Evolutionary conservation across 2,329 filamentous ascomycete genomes (phyloP).

Genomic region (Pseudogymnoascus sp.): DNA sequence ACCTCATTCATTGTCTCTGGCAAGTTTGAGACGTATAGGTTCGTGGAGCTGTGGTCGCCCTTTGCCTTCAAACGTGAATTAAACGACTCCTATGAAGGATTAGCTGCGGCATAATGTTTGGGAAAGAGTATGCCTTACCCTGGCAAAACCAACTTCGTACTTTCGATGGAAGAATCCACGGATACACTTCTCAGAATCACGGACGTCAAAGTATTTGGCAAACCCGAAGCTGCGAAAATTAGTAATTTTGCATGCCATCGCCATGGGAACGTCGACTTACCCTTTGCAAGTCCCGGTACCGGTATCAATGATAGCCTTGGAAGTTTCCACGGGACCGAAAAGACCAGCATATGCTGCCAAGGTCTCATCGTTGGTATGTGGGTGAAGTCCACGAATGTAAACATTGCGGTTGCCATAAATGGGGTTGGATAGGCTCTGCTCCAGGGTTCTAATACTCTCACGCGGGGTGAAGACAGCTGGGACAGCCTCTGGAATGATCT

Average conservation of each 20-base stretch:
- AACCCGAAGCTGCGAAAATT: slow-evolving; percentile 70
- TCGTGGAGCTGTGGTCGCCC: slow-evolving; percentile 80
- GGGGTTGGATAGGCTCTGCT: slow-evolving; percentile 89
- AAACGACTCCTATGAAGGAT: slow-evolving; percentile 71
- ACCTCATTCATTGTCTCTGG: slow-evolving; percentile 87
- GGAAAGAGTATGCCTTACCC: slow-evolving; percentile 42
- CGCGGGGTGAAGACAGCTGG: slow-evolving; percentile 80
- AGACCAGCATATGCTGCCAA: slow-evolving; percentile 72
- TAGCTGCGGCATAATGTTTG: slow-evolving; percentile 17
- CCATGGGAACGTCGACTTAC: slow-evolving; percentile 40
- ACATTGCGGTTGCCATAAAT: slow-evolving; percentile 91
- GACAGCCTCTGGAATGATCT: slow-evolving; percentile 74
- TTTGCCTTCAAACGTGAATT: slow-evolving; percentile 97
- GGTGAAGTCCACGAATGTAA: slow-evolving; percentile 92
- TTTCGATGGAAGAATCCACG: slow-evolving; percentile 88
- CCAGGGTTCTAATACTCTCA: slow-evolving; percentile 79
- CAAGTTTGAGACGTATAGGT: slow-evolving; percentile 95
- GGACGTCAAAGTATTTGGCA: slow-evolving; percentile 83
- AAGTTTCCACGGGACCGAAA: slow-evolving; percentile 90
- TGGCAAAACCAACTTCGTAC: slow-evolving; percentile 95
- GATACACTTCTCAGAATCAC: slow-evolving; percentile 91
- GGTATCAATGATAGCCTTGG: slow-evolving; percentile 96
- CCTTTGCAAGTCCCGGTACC: slow-evolving; percentile 92
- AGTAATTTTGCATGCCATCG: slow-evolving; percentile 6
- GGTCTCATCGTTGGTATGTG: slow-evolving; percentile 88